Percentiles rank a stretch among this genome's conserved stretches.
Evolutionary conservation across 2,329 filamentous ascomycete genomes (phyloP).

Genomic region (Aureobasidium lini): DNA sequence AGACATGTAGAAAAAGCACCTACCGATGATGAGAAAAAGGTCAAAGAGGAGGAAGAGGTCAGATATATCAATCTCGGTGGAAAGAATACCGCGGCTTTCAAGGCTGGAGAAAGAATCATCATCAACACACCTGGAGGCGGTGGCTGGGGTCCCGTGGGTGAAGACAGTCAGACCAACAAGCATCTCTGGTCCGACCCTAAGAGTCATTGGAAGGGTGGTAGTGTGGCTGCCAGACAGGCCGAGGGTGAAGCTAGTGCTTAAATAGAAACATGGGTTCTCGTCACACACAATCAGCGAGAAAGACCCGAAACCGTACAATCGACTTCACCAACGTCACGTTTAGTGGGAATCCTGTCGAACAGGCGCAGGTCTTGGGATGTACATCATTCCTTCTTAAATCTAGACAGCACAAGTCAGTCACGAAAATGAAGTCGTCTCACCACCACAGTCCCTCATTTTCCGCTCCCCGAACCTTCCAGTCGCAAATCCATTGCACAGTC

Average conservation of each 20-base stretch:
- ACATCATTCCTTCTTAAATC: too few relatives aligned
- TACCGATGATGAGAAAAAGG: conserved; percentile 23
- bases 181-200: conserved; percentile 47
- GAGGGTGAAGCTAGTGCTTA: conserved; percentile 41
- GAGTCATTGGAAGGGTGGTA: conserved; percentile 53
- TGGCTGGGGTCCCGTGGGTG: conserved; percentile 60
- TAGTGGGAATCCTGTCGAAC: too few relatives aligned
- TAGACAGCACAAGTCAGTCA: too few relatives aligned
- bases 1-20: conserved; percentile 49
- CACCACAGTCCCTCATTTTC: too few relatives aligned
- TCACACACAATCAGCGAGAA: too few relatives aligned
- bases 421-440: too few relatives aligned
- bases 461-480: too few relatives aligned
- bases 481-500: too few relatives aligned
- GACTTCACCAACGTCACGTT: too few relatives aligned
- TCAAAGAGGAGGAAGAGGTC: conserved; percentile 29
- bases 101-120: conserved; percentile 69
- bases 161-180: conserved; percentile 44
- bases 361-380: too few relatives aligned
- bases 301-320: too few relatives aligned
- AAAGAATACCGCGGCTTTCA: conserved; percentile 74
- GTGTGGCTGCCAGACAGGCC: conserved; percentile 48
- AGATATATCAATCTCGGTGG: conserved; percentile 64
- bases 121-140: conserved; percentile 72
- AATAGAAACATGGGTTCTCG: too few relatives aligned